A percentile compares a stretch with the other conserved stretches of the same genome.
phyloP scores from a whole-genome alignment of 2,329 filamentous ascomycete species.

The Xylariales sp. region DNA sequence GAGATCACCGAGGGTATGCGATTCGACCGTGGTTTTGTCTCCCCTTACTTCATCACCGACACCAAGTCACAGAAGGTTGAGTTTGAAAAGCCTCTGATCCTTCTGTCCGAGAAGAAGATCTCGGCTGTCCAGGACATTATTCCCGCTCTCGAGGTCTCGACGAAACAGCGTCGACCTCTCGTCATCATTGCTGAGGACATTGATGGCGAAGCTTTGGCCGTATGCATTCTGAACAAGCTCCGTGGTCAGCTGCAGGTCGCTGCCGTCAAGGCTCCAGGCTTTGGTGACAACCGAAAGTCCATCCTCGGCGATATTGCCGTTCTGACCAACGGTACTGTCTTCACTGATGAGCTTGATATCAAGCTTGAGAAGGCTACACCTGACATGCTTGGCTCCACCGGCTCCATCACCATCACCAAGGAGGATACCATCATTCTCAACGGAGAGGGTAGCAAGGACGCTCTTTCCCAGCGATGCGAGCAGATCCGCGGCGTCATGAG shows the following conservation, averaged over 20 bases:
- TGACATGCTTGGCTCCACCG: slow-evolving; percentile 94
- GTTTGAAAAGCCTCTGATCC: slow-evolving; percentile 98
- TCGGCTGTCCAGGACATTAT: slow-evolving; percentile 99
- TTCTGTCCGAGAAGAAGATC: slow-evolving; percentile 99
- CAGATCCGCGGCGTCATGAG: slow-evolving; percentile 97
- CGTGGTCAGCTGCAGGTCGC: slow-evolving; percentile 98
- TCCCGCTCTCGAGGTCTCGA: slow-evolving; percentile 93
- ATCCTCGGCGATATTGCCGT: slow-evolving; percentile 96
- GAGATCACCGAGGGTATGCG: slow-evolving; percentile 99
- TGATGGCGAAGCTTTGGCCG: slow-evolving; percentile 94
- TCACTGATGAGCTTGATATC: slow-evolving; percentile 96
- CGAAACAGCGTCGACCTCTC: slow-evolving; percentile 88
- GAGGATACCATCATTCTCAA: slow-evolving; percentile 99
- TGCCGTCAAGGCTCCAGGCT: slow-evolving; percentile 97
- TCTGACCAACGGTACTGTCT: slow-evolving; percentile 94
- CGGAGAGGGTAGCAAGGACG: slow-evolving; percentile 91
- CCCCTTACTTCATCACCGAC: slow-evolving; percentile 99
- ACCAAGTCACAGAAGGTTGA: slow-evolving; percentile 98
- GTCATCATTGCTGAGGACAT: slow-evolving; percentile 99
- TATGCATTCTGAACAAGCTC: slow-evolving; percentile 99
- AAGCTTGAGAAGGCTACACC: slow-evolving; percentile 98
- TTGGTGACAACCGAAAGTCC: slow-evolving; percentile 99
- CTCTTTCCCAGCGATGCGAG: slow-evolving; percentile 91
- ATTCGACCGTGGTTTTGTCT: slow-evolving; percentile 98
- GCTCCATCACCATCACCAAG: slow-evolving; percentile 99